phyloP scores from a whole-genome alignment of 768 basidiomycete genomes.

The Cystofilobasidium ferigula region DNA sequence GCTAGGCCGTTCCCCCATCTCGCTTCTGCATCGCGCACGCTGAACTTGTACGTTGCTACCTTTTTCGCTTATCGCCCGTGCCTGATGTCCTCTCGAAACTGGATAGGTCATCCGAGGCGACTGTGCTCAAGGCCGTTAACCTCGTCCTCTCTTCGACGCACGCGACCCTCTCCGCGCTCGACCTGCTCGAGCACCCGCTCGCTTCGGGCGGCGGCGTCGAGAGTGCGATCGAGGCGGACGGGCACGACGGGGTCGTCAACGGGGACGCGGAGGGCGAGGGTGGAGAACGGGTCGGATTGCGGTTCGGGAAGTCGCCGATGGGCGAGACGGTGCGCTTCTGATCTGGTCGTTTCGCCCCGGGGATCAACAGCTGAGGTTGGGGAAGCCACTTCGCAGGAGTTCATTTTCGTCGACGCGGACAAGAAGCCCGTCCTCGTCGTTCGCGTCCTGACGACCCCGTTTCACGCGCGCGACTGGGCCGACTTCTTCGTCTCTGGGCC shows the following conservation, averaged over 20 bases:
- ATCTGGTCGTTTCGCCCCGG: too few relatives aligned
- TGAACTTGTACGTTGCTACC: slow-evolving; percentile 6
- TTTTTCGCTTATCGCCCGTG: not conserved
- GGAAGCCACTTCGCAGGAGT: not conserved
- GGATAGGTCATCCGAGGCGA: slow-evolving; percentile 5
- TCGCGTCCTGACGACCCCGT: slow-evolving; percentile 37
- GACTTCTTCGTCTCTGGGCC: slow-evolving; percentile 35
- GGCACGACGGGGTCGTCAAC: not conserved
- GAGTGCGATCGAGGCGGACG: slow-evolving; percentile 13
- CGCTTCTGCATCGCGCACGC: slow-evolving; percentile 23
- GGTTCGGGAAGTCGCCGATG: slow-evolving; percentile 22
- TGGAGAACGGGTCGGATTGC: slow-evolving; percentile 10
- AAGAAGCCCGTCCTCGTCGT: slow-evolving; percentile 32
- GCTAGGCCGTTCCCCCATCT: slow-evolving; percentile 38
- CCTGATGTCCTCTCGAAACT: not conserved
- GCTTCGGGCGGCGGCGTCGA: not conserved
- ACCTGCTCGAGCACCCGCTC: slow-evolving; percentile 14
- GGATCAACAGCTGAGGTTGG: too few relatives aligned
- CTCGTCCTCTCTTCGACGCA: slow-evolving; percentile 33
- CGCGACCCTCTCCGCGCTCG: slow-evolving; percentile 29
- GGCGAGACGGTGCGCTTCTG: slow-evolving; percentile 14
- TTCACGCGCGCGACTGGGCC: slow-evolving; percentile 36
- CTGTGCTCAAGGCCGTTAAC: slow-evolving; percentile 20
- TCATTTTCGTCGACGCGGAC: slow-evolving; percentile 8
- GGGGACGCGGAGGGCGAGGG: too few relatives aligned